Evolutionary conservation across 768 basidiomycete species (phyloP), one percentile per base, ranked within the genome.

Genomic region (Heimioporus sp.): DNA sequence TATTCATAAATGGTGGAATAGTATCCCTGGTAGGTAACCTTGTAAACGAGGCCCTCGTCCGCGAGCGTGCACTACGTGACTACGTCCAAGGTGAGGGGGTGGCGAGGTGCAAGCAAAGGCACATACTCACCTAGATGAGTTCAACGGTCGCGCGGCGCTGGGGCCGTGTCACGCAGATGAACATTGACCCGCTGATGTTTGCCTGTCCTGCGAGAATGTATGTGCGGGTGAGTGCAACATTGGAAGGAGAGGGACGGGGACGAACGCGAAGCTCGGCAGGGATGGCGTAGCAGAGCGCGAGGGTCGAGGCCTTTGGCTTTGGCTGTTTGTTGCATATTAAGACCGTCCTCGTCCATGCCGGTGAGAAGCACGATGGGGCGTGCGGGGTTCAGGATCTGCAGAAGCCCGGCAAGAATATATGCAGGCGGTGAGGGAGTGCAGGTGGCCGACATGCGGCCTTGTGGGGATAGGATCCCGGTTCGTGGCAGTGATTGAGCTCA

Each of bases 1-100:
- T 85, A 89, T 70, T 96, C 93, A 69, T 97, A 92, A 2, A 90
- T 89, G 38, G 95, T 77, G 45, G 91, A 91, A 65, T 97, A 96
- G 87, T 92, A 95, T 38, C 93, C 93, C 12, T 80, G 76, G 68
- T 97, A 93, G 2, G 76, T 75, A 35, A 85, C 87, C 64, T 92
- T 93, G 70, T 93, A 95, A 43, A 96, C 87, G 57, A 83, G 78
- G 2, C 85, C 89, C 56, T 78, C 74, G 7, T 72, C 73, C 32
- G 77, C 71, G 5, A 95, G 77, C 40, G 72, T 65, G 20, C 74
- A 72, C 85, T 86, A 49, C n/a, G 30, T 24, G 6, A 72, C 85
- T 86, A 49, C n/a, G 30, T 24, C 7, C 31, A 10, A 24, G 20
- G 24, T 58, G 43, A 56, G 38, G 12, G 30, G 28, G 10, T 13